Evolutionary conservation across 129 eudicot species (phyloP).

Genomic region (Flaveria trinervia): DNA sequence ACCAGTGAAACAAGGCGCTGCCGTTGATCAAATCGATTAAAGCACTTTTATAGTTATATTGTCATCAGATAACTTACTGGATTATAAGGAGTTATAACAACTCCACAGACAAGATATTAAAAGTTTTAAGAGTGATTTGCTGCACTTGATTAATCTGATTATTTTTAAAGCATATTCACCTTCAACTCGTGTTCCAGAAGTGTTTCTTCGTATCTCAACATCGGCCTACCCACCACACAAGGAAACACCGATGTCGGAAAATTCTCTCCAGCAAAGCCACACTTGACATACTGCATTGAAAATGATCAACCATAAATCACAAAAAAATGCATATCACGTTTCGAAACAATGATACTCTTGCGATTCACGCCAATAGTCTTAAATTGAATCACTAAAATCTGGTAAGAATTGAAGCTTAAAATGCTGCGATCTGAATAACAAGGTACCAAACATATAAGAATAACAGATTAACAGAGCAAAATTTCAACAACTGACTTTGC

Average conservation of each 20-base stretch:
- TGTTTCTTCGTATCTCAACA: slow-evolving; percentile 93
- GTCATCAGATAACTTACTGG: neutral
- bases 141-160: neutral
- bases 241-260: slow-evolving; percentile 98
- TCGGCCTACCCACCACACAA: slow-evolving; percentile 94
- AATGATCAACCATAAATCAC: slow-evolving; percentile 20
- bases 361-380: neutral
- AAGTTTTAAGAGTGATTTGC: neutral
- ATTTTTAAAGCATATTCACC: slow-evolving; percentile 38
- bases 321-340: neutral
- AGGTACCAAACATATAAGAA: neutral
- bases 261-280: slow-evolving; percentile 99
- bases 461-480: slow-evolving; percentile 12
- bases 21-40: neutral
- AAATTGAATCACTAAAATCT: slow-evolving; percentile 3
- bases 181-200: slow-evolving; percentile 89
- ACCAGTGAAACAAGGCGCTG: slow-evolving; percentile 12
- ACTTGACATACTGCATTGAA: slow-evolving; percentile 48
- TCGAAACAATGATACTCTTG: no score
- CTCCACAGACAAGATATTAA: neutral
- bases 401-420: neutral
- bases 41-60: neutral
- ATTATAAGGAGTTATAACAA: neutral
- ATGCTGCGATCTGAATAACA: slow-evolving; percentile 11
- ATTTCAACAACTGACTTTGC: slow-evolving; percentile 3